Evolutionary conservation across 176 grass and related monocot genomes (phyloP).

Genomic region (Hsuehochloa calcarea): DNA sequence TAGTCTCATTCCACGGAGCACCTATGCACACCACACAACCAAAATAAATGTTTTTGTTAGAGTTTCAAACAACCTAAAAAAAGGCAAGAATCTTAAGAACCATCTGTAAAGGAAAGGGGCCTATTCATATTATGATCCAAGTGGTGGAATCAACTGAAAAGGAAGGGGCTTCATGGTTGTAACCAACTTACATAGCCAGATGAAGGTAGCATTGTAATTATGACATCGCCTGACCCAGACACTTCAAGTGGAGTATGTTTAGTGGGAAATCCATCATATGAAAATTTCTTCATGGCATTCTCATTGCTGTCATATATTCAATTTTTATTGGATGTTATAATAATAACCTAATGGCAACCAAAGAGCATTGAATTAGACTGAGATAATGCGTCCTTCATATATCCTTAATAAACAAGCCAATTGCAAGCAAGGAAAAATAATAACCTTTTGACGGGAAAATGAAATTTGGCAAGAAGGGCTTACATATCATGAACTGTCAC

Average conservation of each 20-base stretch:
- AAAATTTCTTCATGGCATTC: conserved; percentile 72
- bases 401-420: not conserved
- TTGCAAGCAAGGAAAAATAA: not conserved
- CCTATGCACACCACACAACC: no score
- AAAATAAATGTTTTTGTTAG: no score
- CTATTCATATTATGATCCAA: not conserved
- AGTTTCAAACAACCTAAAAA: no score
- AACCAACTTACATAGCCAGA: conserved; percentile 71
- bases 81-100: no score
- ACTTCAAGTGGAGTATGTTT: conserved; percentile 66
- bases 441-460: not conserved
- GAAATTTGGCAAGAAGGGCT: not conserved
- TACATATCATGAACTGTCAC: conserved; percentile 84
- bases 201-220: conserved; percentile 92
- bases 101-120: no score
- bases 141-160: not conserved
- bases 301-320: conserved; percentile 58
- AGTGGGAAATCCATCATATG: conserved; percentile 58
- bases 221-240: no score
- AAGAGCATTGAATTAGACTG: not conserved
- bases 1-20: no score
- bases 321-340: conserved; percentile 8
- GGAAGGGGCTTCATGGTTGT: not conserved
- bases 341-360: not conserved
- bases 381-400: not conserved